These are phyloP conservation scores for Candida methanosorbosa DNA, from an alignment of 805 yeast species.

Conservation along the genomic window DNA sequence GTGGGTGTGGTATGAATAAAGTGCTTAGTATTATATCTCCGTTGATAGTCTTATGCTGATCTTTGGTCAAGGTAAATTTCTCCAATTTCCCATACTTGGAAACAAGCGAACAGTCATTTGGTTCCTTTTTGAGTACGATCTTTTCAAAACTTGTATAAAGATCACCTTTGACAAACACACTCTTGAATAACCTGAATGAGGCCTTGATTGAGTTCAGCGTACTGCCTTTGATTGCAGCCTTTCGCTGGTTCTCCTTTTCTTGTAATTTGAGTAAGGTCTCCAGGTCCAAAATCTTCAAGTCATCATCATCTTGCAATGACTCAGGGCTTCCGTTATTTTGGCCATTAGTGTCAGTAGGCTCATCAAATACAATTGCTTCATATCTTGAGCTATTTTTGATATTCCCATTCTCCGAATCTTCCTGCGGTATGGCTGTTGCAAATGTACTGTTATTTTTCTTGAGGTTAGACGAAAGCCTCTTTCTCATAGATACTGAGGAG, in stretches of 20 bases:
- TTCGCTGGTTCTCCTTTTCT: background rate
- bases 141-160: conserved; percentile 30
- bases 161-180: conserved; percentile 5
- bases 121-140: conserved; percentile 31
- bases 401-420: background rate
- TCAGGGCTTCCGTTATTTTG: too few species aligned
- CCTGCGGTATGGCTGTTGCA: too few species aligned
- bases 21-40: conserved; percentile 31
- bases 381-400: too few species aligned
- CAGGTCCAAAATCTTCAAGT: background rate
- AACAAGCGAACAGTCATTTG: conserved; percentile 47
- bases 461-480: too few species aligned
- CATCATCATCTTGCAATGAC: too few species aligned
- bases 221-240: too few species aligned
- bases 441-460: too few species aligned
- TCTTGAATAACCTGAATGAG: background rate
- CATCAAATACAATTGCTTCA: background rate
- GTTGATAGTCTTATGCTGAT: conserved; percentile 10
- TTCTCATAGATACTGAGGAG: too few species aligned
- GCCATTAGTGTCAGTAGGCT: background rate
- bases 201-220: too few species aligned
- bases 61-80: conserved; percentile 23
- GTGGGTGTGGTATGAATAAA: conserved; percentile 43
- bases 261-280: conserved; percentile 2
- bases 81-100: conserved; percentile 38